Evolutionary conservation across 306 rosid genomes (phyloP).

Genomic region (Vachellia collinsii): DNA sequence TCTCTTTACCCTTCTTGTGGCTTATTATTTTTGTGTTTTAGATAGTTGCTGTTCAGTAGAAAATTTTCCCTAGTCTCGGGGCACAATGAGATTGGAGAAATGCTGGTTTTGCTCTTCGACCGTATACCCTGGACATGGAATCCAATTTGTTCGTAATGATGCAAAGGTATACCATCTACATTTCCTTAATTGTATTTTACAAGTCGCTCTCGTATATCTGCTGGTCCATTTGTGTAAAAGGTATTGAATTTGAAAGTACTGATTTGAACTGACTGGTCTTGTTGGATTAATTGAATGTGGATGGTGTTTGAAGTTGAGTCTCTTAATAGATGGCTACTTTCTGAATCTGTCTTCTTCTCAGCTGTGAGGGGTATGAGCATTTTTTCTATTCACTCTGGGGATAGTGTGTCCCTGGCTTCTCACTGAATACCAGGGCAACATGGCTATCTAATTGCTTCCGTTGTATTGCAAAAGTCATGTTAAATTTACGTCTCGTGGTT

Average conservation of each 20-base stretch:
- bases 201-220: background rate
- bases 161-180: conserved; percentile 57
- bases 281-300: conserved; percentile 1
- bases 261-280: background rate
- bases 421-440: background rate
- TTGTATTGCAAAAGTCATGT: background rate
- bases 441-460: background rate
- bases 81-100: conserved; percentile 86
- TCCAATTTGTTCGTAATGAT: conserved; percentile 89
- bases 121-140: conserved; percentile 90
- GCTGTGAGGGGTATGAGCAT: background rate
- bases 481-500: background rate
- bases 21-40: conserved; percentile 3
- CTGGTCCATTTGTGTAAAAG: background rate
- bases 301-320: background rate
- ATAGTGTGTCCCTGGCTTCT: background rate
- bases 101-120: conserved; percentile 97
- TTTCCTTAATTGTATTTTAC: background rate
- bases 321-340: conserved; percentile 24
- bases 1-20: background rate
- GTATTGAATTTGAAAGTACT: background rate
- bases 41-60: background rate
- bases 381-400: background rate
- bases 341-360: background rate
- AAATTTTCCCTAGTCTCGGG: conserved; percentile 29